A percentile compares a stretch with the other conserved stretches of the same genome.
These are phyloP conservation scores for Abrus pulchellus DNA, from an alignment of 306 rosid species.

Conservation along the genomic window DNA sequence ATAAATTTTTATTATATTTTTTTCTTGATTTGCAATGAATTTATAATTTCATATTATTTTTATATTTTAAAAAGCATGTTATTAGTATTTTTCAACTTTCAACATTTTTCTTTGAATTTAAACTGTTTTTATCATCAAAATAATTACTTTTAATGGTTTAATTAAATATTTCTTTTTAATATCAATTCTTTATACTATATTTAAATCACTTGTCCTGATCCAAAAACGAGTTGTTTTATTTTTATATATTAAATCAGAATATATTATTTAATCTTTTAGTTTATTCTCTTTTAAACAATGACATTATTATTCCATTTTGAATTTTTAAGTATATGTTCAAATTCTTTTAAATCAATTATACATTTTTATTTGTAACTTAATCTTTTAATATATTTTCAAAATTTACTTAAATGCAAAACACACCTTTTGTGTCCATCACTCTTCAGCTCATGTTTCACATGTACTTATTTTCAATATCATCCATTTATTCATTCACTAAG, in stretches of 20 bases:
- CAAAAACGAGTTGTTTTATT: not conserved
- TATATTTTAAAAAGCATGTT: not conserved
- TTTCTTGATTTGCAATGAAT: not conserved
- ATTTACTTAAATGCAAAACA: not conserved
- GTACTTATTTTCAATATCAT: not conserved
- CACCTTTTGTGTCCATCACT: not conserved
- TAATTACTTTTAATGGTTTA: not conserved
- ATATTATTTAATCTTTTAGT: not conserved
- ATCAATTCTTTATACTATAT: not conserved
- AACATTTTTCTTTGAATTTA: not conserved
- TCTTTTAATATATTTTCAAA: not conserved
- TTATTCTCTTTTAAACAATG: not conserved
- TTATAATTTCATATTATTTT: not conserved
- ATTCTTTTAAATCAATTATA: not conserved
- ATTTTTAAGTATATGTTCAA: not conserved
- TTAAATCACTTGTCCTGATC: not conserved
- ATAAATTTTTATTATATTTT: not conserved
- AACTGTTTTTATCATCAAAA: not conserved
- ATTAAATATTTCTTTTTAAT: no score
- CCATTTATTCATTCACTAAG: not conserved
- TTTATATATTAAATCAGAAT: not conserved
- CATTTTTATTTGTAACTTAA: not conserved
- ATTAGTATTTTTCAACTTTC: not conserved
- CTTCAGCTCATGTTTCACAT: not conserved
- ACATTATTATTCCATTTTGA: not conserved